Percentiles rank a stretch among this genome's conserved stretches.
Evolutionary conservation across 2,329 filamentous ascomycete species (phyloP).

Genomic region (Aspergillus sp.): DNA sequence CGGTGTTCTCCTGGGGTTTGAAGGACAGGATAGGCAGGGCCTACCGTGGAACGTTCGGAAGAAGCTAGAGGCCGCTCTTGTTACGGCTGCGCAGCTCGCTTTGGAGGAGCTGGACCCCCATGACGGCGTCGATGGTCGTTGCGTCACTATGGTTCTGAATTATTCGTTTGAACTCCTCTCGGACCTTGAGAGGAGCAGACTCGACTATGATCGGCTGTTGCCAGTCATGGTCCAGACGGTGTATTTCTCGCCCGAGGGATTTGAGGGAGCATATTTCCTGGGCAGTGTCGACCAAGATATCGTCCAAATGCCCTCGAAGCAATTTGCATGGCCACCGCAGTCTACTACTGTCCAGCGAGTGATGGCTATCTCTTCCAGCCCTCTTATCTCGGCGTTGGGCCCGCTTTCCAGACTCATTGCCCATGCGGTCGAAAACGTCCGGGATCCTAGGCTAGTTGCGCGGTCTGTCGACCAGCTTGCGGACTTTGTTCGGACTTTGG

Average conservation of each 20-base stretch:
- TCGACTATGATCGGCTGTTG: conserved; percentile 70
- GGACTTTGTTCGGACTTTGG: conserved; percentile 64
- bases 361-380: conserved; percentile 55
- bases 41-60: conserved; percentile 63
- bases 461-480: conserved; percentile 60
- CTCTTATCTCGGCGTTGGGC: conserved; percentile 61
- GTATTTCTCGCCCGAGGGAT: conserved; percentile 69
- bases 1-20: conserved; percentile 75
- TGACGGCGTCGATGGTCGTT: conserved; percentile 50
- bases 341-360: conserved; percentile 60
- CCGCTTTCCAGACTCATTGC: conserved; percentile 63
- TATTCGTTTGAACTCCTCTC: conserved; percentile 74
- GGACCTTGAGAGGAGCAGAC: conserved; percentile 54
- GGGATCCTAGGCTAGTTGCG: conserved; percentile 44
- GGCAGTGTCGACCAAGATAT: conserved; percentile 68
- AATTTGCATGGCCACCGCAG: conserved; percentile 64
- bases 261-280: conserved; percentile 75
- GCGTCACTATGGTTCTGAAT: conserved; percentile 70
- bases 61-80: conserved; percentile 71
- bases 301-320: conserved; percentile 51
- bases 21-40: conserved; percentile 61
- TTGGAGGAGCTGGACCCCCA: conserved; percentile 57
- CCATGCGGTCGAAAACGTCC: conserved; percentile 59
- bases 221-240: conserved; percentile 68
- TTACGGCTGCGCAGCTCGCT: conserved; percentile 74